phyloP scores from a whole-genome alignment of 139 green algal genomes.

The Dunaliella primolecta region DNA sequence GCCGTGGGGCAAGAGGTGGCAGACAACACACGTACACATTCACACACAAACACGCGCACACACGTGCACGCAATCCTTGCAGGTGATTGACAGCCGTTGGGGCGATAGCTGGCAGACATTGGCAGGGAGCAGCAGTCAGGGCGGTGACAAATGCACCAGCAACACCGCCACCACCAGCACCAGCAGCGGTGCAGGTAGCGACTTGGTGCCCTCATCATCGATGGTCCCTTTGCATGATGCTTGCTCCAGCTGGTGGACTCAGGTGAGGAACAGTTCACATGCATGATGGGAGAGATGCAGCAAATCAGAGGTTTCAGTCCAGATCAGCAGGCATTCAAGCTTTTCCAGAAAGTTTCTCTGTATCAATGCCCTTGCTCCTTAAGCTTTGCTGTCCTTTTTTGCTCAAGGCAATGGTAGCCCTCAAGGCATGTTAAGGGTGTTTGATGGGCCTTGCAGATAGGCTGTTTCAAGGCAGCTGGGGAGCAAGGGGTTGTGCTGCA shows the following conservation, averaged over 20 bases:
- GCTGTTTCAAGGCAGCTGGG: too few species aligned
- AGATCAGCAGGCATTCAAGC: too few species aligned
- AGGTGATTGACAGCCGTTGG: slow-evolving; percentile 33
- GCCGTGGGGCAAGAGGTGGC: too few species aligned
- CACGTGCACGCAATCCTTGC: neutral
- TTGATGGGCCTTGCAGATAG: too few species aligned
- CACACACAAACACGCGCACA: neutral
- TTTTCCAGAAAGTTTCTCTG: too few species aligned
- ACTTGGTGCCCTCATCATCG: neutral
- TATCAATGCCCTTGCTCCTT: too few species aligned
- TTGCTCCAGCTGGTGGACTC: slow-evolving; percentile 96
- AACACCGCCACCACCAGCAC: slow-evolving; percentile 15
- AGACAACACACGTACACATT: neutral
- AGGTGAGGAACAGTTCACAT: slow-evolving; percentile 58
- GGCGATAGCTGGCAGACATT: slow-evolving; percentile 70
- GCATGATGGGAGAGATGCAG: too few species aligned
- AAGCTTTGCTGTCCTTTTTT: too few species aligned
- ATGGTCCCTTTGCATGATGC: slow-evolving; percentile 73
- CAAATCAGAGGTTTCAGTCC: too few species aligned
- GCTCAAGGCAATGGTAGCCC: too few species aligned
- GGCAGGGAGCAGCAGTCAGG: neutral
- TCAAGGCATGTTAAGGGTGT: too few species aligned
- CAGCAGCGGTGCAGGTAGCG: slow-evolving; percentile 4
- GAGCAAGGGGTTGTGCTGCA: too few species aligned
- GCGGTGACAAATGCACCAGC: neutral